phyloP scores from a whole-genome alignment of 2,329 filamentous ascomycete genomes.

The Fusarium subglutinans region DNA sequence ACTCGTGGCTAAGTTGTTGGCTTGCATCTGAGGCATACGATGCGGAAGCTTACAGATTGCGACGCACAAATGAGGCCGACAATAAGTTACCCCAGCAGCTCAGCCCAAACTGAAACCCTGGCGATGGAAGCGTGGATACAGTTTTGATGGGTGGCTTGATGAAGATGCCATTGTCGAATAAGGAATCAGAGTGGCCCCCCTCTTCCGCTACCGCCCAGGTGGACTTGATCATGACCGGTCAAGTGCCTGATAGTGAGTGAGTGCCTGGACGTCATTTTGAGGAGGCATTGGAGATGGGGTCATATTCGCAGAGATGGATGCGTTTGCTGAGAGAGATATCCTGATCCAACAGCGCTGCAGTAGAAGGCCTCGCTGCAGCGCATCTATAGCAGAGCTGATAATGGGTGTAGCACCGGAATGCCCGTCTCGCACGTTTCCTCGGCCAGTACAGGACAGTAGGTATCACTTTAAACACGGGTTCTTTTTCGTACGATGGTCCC shows the following conservation, averaged over 20 bases:
- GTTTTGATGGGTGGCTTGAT: constrained; percentile 18
- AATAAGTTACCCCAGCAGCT: not conserved
- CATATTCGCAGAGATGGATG: constrained; percentile 9
- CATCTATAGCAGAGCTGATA: constrained; percentile 19
- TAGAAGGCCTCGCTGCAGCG: constrained; percentile 24
- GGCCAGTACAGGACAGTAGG: constrained; percentile 22
- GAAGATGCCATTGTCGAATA: constrained; percentile 48
- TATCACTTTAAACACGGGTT: constrained; percentile 31
- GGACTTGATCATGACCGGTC: constrained; percentile 31
- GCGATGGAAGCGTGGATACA: constrained; percentile 7
- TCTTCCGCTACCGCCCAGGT: constrained; percentile 33
- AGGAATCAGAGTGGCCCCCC: constrained; percentile 41
- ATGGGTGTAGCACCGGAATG: constrained; percentile 17
- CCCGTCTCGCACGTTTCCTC: constrained; percentile 30
- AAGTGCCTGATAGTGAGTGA: constrained; percentile 35
- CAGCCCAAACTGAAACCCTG: constrained; percentile 5
- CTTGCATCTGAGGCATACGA: constrained; percentile 14
- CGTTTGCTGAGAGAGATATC: not conserved
- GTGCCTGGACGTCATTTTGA: constrained; percentile 30
- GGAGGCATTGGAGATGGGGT: constrained; percentile 21
- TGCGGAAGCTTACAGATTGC: constrained; percentile 9
- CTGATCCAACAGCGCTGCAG: constrained; percentile 9
- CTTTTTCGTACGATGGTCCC: constrained; percentile 32
- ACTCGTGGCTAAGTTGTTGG: constrained; percentile 5
- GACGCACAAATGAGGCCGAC: constrained; percentile 30